These are phyloP conservation scores for Echinosophora koreensis DNA, from an alignment of 306 rosid genomes.

Conservation along the genomic window DNA sequence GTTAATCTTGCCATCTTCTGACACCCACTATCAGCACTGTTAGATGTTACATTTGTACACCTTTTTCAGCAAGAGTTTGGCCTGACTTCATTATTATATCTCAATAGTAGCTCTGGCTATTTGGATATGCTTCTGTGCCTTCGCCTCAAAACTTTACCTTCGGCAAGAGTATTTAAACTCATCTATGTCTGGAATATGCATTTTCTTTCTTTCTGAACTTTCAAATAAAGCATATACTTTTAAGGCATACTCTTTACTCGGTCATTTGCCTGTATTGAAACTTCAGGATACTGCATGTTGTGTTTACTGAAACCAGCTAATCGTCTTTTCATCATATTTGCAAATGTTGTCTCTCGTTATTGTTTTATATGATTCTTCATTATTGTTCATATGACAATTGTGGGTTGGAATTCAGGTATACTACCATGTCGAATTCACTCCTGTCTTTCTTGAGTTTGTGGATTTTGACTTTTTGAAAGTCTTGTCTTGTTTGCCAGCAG, in stretches of 20 bases:
- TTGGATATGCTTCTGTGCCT: constrained; percentile 25
- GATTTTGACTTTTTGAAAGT: neutral
- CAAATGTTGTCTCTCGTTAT: neutral
- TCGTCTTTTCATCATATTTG: constrained; percentile 4
- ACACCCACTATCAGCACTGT: neutral
- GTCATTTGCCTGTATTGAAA: neutral
- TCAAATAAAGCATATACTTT: neutral
- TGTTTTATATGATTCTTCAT: constrained; percentile 17
- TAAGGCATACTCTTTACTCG: neutral
- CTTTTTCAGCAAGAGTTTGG: neutral
- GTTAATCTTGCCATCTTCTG: neutral
- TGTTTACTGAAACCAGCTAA: neutral
- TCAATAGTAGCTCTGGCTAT: neutral
- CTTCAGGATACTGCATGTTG: constrained; percentile 8
- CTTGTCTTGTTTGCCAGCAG: constrained; percentile 22
- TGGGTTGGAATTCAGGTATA: constrained; percentile 7
- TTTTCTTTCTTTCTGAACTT: neutral
- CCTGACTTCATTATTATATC: neutral
- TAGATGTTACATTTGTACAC: constrained; percentile 5
- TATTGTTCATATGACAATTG: neutral
- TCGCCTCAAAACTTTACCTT: neutral
- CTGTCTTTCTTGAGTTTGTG: constrained; percentile 1
- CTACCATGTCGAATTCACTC: neutral
- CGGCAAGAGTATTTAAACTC: neutral
- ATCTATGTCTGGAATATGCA: neutral